Percentiles rank a stretch among this genome's conserved stretches.
These are phyloP conservation scores for Knoxia roxburghii DNA, from an alignment of 257 asterid genomes.

Conservation along the genomic window DNA sequence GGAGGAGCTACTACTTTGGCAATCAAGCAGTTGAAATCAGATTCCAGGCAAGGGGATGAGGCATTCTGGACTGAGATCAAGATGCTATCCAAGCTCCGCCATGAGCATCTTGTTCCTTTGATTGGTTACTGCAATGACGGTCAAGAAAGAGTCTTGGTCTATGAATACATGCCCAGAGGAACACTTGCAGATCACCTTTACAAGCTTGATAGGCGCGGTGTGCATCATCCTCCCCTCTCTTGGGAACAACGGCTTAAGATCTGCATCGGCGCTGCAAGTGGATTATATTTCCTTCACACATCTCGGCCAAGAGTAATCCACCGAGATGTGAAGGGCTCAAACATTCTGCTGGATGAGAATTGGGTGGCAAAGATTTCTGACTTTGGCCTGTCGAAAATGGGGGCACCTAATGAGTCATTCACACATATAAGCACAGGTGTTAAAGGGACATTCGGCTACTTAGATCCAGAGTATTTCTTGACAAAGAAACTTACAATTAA, in stretches of 20 bases:
- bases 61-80: conserved; percentile 58
- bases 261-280: conserved; percentile 62
- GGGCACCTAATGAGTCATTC: conserved; percentile 48
- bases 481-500: conserved; percentile 50
- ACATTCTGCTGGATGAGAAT: conserved; percentile 59
- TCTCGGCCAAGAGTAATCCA: conserved; percentile 55
- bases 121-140: conserved; percentile 64
- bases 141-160: conserved; percentile 48
- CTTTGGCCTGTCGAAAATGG: conserved; percentile 71
- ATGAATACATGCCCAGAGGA: conserved; percentile 51
- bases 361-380: conserved; percentile 71
- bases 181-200: conserved; percentile 53
- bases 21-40: conserved; percentile 40
- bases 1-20: conserved; percentile 47
- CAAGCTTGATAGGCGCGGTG: conserved; percentile 31
- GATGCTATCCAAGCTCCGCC: conserved; percentile 53
- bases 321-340: conserved; percentile 69
- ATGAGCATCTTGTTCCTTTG: conserved; percentile 56
- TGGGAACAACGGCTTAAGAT: conserved; percentile 63
- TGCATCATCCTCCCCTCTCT: conserved; percentile 33
- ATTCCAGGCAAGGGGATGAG: conserved; percentile 50
- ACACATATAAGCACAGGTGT: conserved; percentile 50
- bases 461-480: conserved; percentile 58
- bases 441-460: conserved; percentile 59
- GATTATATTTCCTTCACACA: conserved; percentile 62